Base-by-base conservation (phyloP, 2,329 filamentous ascomycete genomes). In the Alternaria viburni region DNA sequence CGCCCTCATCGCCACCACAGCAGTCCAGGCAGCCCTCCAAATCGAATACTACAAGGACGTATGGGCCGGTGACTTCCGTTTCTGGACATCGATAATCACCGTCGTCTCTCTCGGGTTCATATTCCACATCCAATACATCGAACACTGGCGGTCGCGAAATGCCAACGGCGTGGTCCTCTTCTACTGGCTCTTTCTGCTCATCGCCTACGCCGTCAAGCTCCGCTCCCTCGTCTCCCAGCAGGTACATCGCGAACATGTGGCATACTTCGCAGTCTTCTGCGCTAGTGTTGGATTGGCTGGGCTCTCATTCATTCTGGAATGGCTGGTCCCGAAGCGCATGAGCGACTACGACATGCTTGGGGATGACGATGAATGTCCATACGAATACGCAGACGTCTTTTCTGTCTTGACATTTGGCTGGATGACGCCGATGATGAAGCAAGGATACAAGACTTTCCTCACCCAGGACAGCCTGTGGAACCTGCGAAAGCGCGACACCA, bases 391-490 rank as follows among this genome's bases (percentile, higher is more conserved):
- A 12, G 93, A 95, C 64, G 86, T 98, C 56, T 99, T 99, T 82
- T 97, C 95, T 5, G 89, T 92, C 54, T 86, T 99, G 49, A 97
- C 95, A 0, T 99, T 99, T 80, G 90, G 91, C 58, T 99, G 96
- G 96, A 97, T 99, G 95, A 98, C 96, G 0, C 94, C 96, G 0
- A 83, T 99, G 87, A 99, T 99, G 96, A 93, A 90, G 76, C 91
- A 91, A 76, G 96, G 96, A 1, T 98, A 99, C 83, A 92, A 91
- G 75, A 89, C 94, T 62, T 99, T 89, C 78, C 85, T 99, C 65
- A 97, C 93, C 1, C 93, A 98, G 78, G 93, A 97, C 67, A 95
- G 99, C 79, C 86, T 99, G 23, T 99, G 96, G 96, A 95, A 93
- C 64, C 84, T 99, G 61, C 88, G 93, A 44, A 90, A 89, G 74